These are phyloP conservation scores for Aspergillus intermedius DNA, from an alignment of 2,329 filamentous ascomycete genomes.

Conservation along the genomic window DNA sequence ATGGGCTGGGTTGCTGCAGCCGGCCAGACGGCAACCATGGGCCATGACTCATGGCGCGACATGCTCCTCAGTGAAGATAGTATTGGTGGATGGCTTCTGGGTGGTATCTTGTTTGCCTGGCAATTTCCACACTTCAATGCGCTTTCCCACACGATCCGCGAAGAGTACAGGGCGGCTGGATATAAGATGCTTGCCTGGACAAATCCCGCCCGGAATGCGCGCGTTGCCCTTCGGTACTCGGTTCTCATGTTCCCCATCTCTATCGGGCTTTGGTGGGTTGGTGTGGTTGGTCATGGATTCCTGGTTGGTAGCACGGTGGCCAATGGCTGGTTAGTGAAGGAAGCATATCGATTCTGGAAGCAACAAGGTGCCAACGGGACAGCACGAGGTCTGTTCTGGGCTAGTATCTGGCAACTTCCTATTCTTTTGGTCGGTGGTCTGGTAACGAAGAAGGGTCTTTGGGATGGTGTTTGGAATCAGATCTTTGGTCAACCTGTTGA, in stretches of 20 bases:
- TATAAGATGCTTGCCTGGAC: slow-evolving; percentile 75
- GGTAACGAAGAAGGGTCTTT: slow-evolving; percentile 88
- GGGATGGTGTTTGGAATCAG: slow-evolving; percentile 71
- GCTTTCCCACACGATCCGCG: slow-evolving; percentile 76
- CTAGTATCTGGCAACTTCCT: slow-evolving; percentile 92
- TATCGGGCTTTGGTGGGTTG: slow-evolving; percentile 66
- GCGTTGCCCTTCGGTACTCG: slow-evolving; percentile 83
- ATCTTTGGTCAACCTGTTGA: slow-evolving; percentile 55
- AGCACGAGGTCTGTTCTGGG: slow-evolving; percentile 87
- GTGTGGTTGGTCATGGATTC: slow-evolving; percentile 81
- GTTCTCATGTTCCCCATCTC: slow-evolving; percentile 82
- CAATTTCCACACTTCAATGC: slow-evolving; percentile 99
- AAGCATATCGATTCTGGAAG: slow-evolving; percentile 76
- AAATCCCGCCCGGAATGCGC: slow-evolving; percentile 74
- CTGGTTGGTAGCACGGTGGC: slow-evolving; percentile 71
- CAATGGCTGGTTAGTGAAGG: slow-evolving; percentile 76
- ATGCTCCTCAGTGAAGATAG: slow-evolving; percentile 64
- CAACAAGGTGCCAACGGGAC: slow-evolving; percentile 70
- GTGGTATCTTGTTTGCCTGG: slow-evolving; percentile 82
- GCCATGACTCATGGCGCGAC: slow-evolving; percentile 68
- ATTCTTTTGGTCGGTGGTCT: slow-evolving; percentile 84
- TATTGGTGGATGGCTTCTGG: slow-evolving; percentile 82
- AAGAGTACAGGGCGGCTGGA: slow-evolving; percentile 72
- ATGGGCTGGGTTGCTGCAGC: slow-evolving; percentile 98
- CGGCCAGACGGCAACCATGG: slow-evolving; percentile 69